These are phyloP conservation scores for Homolaphlyctis polyrhiza DNA, from an alignment of 371 early-diverging fungal species.

Conservation along the genomic window DNA sequence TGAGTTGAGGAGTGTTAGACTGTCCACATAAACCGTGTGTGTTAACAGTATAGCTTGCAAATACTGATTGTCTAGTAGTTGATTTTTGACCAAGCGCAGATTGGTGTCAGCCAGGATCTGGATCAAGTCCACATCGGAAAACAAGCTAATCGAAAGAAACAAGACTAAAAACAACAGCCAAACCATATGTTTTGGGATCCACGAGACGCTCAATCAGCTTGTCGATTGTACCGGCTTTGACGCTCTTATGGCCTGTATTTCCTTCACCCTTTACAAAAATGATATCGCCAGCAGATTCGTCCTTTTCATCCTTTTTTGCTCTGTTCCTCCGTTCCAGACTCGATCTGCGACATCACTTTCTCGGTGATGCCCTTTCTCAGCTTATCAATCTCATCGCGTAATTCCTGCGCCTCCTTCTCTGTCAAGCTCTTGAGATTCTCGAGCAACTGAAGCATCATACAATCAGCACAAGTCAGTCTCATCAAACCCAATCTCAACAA, in stretches of 20 bases:
- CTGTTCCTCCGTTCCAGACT: slow-evolving; percentile 25
- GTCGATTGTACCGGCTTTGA: slow-evolving; percentile 41
- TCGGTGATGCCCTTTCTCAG: slow-evolving; percentile 30
- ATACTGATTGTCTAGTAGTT: slow-evolving; percentile 48
- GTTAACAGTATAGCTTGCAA: slow-evolving; percentile 44
- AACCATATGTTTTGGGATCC: slow-evolving; percentile 45
- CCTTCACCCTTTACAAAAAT: slow-evolving; percentile 37
- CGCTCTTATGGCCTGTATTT: slow-evolving; percentile 28
- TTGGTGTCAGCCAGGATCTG: too few relatives aligned
- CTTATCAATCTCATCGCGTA: slow-evolving; percentile 36
- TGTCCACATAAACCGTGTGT: slow-evolving; percentile 33
- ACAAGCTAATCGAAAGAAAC: too few relatives aligned
- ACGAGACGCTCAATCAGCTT: slow-evolving; percentile 46
- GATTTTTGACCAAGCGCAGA: too few relatives aligned
- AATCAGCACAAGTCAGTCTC: not conserved
- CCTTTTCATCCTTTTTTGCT: slow-evolving; percentile 38
- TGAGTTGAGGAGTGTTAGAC: slow-evolving; percentile 25
- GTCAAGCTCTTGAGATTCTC: slow-evolving; percentile 35
- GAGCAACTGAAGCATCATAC: slow-evolving; percentile 14
- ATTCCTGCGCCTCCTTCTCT: slow-evolving; percentile 34
- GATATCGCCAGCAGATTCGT: slow-evolving; percentile 35
- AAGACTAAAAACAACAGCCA: not conserved
- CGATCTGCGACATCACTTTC: slow-evolving; percentile 24
- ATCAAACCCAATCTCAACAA: too few relatives aligned
- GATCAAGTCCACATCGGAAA: too few relatives aligned